Base-by-base conservation (phyloP, 2,329 filamentous ascomycete genomes). In the Cladobotryum protrusum region DNA sequence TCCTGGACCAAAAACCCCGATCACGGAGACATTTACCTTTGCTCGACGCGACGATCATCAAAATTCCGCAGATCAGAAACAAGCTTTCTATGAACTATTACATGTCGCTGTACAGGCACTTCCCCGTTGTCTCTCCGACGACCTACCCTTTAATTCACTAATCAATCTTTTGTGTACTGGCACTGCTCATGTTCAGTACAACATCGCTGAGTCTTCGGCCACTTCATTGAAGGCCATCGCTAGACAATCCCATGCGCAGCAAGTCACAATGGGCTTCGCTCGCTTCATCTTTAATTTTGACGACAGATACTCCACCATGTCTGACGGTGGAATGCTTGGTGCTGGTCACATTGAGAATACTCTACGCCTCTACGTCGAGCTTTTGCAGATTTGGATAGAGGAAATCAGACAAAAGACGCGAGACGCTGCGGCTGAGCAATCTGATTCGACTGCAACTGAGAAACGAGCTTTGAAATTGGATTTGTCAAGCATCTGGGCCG, bases 201-300 rank as follows among this genome's bases (percentile, higher is more conserved):
- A 93, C 51, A 96, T 99, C 64, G 95, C 93, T 1, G 81, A 83
- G 40, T 96, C 93, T 1, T 97, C 95, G 1, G 88, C 90, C 3
- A 87, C 91, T 58, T 96, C 93, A 1, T 71, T 99, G 14, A 97
- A 96, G 65, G 92, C 92, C 0, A 99, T 99, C 60, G 93, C 95
- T 11, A 81, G 88, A 32, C 93, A 99, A 62, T 88, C 86, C 7
- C 87, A 96, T 68, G 91, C 93, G 0, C 90, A 99, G 59, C 88
- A 93, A 66, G 93, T 99, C 3, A 96, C 91, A 0, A 96, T 95
- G 68, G 92, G 93, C 0, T 99, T 99, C 68, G 89, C 93, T 35
- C 80, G 91, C 20, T 99, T 97, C 68, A 99, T 99, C 47, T 99
- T 99, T 72, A 96, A 93, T 59, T 99, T 97, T 65, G 95, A 99